A percentile compares a stretch with the other conserved stretches of the same genome.
phyloP scores from a whole-genome alignment of 2,329 filamentous ascomycete species.

The Xylaria polymorpha region DNA sequence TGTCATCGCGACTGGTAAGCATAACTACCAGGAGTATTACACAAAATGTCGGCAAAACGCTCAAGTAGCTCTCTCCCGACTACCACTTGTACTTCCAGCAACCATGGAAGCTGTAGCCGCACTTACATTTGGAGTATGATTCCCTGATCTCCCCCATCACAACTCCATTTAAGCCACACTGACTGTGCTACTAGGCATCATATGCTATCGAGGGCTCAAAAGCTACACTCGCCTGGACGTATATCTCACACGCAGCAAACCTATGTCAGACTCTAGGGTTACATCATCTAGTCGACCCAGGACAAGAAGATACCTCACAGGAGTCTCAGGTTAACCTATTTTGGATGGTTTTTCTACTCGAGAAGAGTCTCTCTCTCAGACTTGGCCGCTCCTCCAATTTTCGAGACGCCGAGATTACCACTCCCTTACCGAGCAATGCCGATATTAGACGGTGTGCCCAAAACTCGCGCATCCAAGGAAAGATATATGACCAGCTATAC shows the following conservation, averaged over 20 bases:
- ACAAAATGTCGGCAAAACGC: conserved; percentile 48
- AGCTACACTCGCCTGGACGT: conserved; percentile 50
- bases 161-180: not conserved
- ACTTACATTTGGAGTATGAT: conserved; percentile 50
- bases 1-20: conserved; percentile 41
- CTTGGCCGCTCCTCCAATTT: conserved; percentile 52
- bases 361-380: conserved; percentile 53
- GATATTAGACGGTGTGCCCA: conserved; percentile 39
- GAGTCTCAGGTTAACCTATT: conserved; percentile 47
- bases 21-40: conserved; percentile 43
- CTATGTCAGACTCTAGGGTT: conserved; percentile 52
- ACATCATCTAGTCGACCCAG: conserved; percentile 40
- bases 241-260: conserved; percentile 53
- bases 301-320: conserved; percentile 21
- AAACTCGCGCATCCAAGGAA: conserved; percentile 48
- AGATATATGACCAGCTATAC: conserved; percentile 51
- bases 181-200: conserved; percentile 45
- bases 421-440: conserved; percentile 33
- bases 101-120: conserved; percentile 52
- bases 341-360: conserved; percentile 52
- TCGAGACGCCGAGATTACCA: conserved; percentile 50
- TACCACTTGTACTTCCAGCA: conserved; percentile 51
- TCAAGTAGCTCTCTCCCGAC: conserved; percentile 39
- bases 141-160: too few species aligned
- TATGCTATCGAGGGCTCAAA: conserved; percentile 51